Conservation (phyloP, 305 asterid genomes). For the Nicotiana rustica region DNA sequence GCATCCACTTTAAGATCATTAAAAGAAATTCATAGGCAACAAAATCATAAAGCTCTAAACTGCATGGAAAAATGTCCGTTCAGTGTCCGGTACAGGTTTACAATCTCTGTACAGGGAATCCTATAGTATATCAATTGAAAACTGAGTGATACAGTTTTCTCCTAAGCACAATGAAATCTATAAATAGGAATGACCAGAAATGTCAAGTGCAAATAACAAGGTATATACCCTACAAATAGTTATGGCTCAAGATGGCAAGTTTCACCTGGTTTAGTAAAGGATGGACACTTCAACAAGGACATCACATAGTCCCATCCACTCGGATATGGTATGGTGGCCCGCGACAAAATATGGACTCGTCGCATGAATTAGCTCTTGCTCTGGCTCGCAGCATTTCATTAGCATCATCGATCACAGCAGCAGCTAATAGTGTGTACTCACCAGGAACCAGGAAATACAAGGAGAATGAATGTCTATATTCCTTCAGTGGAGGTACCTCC, state of each 20-base stretch:
- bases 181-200: slow-evolving; percentile 13
- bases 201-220: slow-evolving; percentile 8
- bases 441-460: slow-evolving; percentile 94
- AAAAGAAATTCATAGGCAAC: slow-evolving; percentile 22
- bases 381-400: slow-evolving; percentile 90
- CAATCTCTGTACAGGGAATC: background rate
- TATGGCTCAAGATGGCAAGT: slow-evolving; percentile 35
- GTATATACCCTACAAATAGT: background rate
- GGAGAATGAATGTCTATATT: slow-evolving; percentile 77
- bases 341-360: slow-evolving; percentile 91
- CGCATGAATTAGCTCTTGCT: slow-evolving; percentile 69
- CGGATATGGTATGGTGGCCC: slow-evolving; percentile 94
- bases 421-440: slow-evolving; percentile 87
- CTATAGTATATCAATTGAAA: slow-evolving; percentile 17
- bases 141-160: background rate
- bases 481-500: slow-evolving; percentile 91
- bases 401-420: slow-evolving; percentile 89
- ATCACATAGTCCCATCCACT: slow-evolving; percentile 76
- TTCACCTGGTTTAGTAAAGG: slow-evolving; percentile 15
- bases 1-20: background rate
- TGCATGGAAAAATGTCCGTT: slow-evolving; percentile 19
- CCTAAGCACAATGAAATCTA: background rate
- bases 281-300: slow-evolving; percentile 21
- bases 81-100: background rate
- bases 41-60: slow-evolving; percentile 26